Conservation (phyloP, 768 basidiomycete species). For the Pleurotus tuber-regium region DNA sequence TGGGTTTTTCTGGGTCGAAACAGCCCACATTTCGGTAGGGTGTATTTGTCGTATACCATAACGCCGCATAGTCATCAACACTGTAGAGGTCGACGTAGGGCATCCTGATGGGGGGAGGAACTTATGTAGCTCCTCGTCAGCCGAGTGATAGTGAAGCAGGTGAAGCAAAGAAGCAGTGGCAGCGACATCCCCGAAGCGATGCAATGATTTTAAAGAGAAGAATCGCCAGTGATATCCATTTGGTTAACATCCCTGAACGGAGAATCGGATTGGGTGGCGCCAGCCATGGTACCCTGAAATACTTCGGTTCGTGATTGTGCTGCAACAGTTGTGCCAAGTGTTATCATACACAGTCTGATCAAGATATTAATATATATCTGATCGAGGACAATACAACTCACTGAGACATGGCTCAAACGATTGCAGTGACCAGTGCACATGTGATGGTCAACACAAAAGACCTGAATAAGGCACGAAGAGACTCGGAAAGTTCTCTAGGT, state of each 20-base stretch:
- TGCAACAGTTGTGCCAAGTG: neutral
- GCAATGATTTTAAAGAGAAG: conserved; percentile 6
- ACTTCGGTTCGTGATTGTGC: neutral
- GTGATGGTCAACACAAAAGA: neutral
- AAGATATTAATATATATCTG: too few relatives aligned
- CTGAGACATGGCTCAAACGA: too few relatives aligned
- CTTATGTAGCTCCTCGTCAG: neutral
- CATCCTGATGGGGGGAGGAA: conserved; percentile 35
- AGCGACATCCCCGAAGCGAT: too few relatives aligned
- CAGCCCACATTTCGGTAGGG: conserved; percentile 56
- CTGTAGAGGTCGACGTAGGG: conserved; percentile 67
- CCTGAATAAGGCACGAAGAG: neutral
- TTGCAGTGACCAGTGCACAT: neutral
- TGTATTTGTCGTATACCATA: conserved; percentile 73
- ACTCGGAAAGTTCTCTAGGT: neutral
- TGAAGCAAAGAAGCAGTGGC: neutral
- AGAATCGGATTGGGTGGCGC: too few relatives aligned
- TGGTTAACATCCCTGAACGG: conserved; percentile 2
- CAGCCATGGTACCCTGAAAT: neutral
- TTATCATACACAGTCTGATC: too few relatives aligned
- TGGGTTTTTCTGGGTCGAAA: conserved; percentile 64
- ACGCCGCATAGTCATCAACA: conserved; percentile 62
- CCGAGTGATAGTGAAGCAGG: neutral
- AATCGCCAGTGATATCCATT: neutral
- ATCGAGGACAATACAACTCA: too few relatives aligned